These are phyloP conservation scores for Metschnikowia matae DNA, from an alignment of 805 yeast species.

Conservation along the genomic window DNA sequence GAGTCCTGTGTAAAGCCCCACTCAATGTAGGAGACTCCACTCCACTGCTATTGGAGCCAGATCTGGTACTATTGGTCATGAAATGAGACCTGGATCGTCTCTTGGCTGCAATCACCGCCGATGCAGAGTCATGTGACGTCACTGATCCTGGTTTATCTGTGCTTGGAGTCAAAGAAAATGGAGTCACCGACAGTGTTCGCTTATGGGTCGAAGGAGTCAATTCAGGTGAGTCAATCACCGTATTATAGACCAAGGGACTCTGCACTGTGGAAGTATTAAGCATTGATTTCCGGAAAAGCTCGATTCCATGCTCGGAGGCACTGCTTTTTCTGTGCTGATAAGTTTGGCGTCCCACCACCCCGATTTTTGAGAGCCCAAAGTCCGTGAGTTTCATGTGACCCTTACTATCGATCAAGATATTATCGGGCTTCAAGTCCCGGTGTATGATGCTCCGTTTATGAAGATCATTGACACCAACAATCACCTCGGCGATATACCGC, in stretches of 20 bases:
- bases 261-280: conserved; percentile 14
- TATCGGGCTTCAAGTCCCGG: conserved; percentile 94
- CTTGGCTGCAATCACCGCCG: conserved; percentile 11
- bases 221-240: conserved; percentile 16
- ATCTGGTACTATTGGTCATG: conserved; percentile 16
- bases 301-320: conserved; percentile 40
- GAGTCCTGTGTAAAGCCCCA: conserved; percentile 45
- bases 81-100: conserved; percentile 17
- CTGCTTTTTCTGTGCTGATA: conserved; percentile 42
- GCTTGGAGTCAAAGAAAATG: conserved; percentile 40
- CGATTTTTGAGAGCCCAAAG: conserved; percentile 90
- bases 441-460: conserved; percentile 89
- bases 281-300: conserved; percentile 31
- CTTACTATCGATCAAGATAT: conserved; percentile 72
- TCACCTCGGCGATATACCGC: conserved; percentile 83
- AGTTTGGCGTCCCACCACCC: conserved; percentile 75
- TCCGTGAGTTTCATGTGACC: conserved; percentile 95
- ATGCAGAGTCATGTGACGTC: conserved; percentile 12
- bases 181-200: conserved; percentile 41
- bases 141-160: conserved; percentile 6
- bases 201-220: conserved; percentile 22
- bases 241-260: conserved; percentile 22
- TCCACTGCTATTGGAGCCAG: conserved; percentile 38
- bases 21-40: conserved; percentile 47
- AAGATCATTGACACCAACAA: conserved; percentile 84